Evolutionary conservation across 163 green algal species (phyloP).

Genomic region (Scenedesmus sp.): DNA sequence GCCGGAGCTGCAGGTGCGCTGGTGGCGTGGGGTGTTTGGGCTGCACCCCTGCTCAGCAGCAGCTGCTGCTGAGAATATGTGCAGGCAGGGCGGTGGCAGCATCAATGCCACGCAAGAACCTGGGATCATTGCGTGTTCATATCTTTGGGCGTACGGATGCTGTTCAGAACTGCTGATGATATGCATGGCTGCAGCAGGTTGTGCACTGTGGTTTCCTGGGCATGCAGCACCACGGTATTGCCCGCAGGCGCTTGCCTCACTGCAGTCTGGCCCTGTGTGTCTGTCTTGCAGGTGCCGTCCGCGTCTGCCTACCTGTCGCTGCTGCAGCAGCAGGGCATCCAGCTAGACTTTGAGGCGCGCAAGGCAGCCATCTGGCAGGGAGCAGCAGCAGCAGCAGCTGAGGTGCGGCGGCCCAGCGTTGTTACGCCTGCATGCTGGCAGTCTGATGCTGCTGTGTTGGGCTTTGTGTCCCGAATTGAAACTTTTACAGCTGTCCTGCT

Average conservation of each 20-base stretch:
- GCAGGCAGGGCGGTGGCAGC: neutral
- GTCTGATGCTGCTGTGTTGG: neutral
- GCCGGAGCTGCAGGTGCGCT: slow-evolving; percentile 53
- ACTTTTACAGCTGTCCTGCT: neutral
- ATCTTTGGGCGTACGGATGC: too few species aligned
- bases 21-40: neutral
- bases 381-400: slow-evolving; percentile 68
- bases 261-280: neutral
- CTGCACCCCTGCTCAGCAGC: neutral
- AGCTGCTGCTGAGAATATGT: neutral
- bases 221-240: neutral
- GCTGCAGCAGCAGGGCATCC: slow-evolving; percentile 71
- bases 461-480: too few species aligned
- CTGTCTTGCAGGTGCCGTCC: slow-evolving; percentile 50
- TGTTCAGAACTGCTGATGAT: too few species aligned
- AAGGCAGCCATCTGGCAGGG: slow-evolving; percentile 81
- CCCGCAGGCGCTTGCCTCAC: neutral
- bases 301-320: slow-evolving; percentile 70
- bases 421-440: neutral
- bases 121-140: too few species aligned
- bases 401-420: slow-evolving; percentile 33
- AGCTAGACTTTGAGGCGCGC: slow-evolving; percentile 68
- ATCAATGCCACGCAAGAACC: too few species aligned
- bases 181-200: too few species aligned
- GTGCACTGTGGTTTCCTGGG: too few species aligned